phyloP scores from a whole-genome alignment of 2,329 filamentous ascomycete species.

The Fusarium buharicum region DNA sequence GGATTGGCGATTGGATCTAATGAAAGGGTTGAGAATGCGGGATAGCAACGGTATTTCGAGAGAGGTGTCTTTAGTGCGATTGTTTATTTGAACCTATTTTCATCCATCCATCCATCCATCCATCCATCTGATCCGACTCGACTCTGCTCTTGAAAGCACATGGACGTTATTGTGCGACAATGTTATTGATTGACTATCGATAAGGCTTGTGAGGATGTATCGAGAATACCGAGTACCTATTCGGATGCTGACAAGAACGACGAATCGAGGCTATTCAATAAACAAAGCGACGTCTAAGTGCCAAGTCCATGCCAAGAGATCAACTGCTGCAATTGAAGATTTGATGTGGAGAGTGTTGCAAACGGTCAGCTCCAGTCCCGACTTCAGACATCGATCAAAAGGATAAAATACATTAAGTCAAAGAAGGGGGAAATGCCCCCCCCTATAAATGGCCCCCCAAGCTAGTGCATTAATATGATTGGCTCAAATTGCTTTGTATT shows the following conservation, averaged over 20 bases:
- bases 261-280: not conserved
- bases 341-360: not conserved
- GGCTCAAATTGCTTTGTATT: too few relatives aligned
- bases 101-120: too few relatives aligned
- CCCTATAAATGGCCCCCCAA: too few relatives aligned
- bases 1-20: too few relatives aligned
- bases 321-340: constrained; percentile 17
- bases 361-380: not conserved
- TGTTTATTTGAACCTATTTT: constrained; percentile 26
- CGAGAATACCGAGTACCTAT: too few relatives aligned
- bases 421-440: too few relatives aligned
- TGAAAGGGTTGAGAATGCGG: not conserved
- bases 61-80: constrained; percentile 16
- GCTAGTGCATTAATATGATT: too few relatives aligned
- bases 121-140: not conserved
- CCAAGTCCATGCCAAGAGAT: constrained; percentile 23
- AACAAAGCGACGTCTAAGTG: not conserved
- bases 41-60: not conserved
- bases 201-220: too few relatives aligned
- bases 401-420: too few relatives aligned
- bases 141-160: not conserved
- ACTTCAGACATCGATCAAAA: not conserved
- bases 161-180: not conserved
- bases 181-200: too few relatives aligned
- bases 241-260: too few relatives aligned